Percentiles rank a stretch among this genome's conserved stretches.
Conservation (phyloP, 2,329 filamentous ascomycete genomes). For the Talaromyces sp. region DNA sequence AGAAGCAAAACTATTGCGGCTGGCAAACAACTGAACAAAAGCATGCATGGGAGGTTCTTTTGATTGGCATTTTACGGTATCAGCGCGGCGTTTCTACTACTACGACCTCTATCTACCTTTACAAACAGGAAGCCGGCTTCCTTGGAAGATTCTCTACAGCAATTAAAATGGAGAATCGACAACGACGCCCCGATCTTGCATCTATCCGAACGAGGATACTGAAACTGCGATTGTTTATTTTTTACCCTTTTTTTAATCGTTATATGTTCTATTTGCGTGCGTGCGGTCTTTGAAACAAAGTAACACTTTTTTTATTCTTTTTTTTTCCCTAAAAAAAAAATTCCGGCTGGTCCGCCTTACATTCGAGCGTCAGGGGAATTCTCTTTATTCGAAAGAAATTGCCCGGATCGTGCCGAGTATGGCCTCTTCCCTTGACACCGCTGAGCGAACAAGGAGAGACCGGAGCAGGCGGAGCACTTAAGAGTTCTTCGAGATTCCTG, state of each 20-base stretch:
- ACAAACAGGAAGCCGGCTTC: background rate
- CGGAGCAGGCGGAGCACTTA: background rate
- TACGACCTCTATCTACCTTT: background rate
- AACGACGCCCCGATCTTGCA: background rate
- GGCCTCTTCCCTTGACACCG: background rate
- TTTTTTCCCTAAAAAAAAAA: background rate
- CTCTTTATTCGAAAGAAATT: background rate
- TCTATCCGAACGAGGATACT: background rate
- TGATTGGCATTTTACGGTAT: conserved; percentile 11
- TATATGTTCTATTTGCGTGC: background rate
- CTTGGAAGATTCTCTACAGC: background rate
- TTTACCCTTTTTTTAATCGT: background rate
- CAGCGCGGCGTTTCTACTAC: conserved; percentile 10
- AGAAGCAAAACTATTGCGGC: background rate
- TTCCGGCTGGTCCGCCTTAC: background rate
- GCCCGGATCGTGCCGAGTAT: background rate
- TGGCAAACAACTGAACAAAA: background rate
- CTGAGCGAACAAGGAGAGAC: background rate
- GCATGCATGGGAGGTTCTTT: conserved; percentile 10
- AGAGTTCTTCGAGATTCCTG: background rate
- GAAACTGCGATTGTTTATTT: background rate
- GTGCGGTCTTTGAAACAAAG: background rate
- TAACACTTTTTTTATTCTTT: background rate
- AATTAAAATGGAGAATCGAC: background rate
- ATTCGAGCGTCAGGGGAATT: background rate